Base-by-base conservation (phyloP, 192 early-diverging fungal species). In the Dimargaris xerosporica region DNA sequence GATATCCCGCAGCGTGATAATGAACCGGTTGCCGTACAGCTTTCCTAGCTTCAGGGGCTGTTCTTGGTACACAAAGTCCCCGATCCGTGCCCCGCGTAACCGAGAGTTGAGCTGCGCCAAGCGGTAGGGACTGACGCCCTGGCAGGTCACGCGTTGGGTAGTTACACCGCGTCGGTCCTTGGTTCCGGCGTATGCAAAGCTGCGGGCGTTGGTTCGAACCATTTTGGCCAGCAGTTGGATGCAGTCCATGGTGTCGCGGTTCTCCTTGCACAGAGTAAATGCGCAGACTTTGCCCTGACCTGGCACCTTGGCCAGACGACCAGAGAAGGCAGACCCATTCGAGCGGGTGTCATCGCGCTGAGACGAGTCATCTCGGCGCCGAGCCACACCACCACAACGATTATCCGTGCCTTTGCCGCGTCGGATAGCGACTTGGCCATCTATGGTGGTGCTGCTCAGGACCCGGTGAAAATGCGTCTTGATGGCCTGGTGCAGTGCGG, bases 121-220 rank as follows among this genome's bases (percentile, higher is more conserved):
- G 42, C 74, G 69, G 25, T 81, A 78, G 21, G 82, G 74, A 4
- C 65, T 67, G 34, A 13, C 56, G 30, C 4, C 1, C 16, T 59
- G 56, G 15, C 28, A 30, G 16, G 56, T 59, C 13, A 59, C 39
- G 60, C 74, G 73, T 66, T 99, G 96, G 47, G 82, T 78, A 1
- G 93, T 99, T 60, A 96, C 78, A 1, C 81, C 94, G 42, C 94
- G 85, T 62, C 84, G 85, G 72, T 97, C 96, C 69, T 99, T 99
- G 9, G 89, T 96, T 3, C 96, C 96, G 0, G 93, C 91, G 77
- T 88, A 89, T 9, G 87, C 76, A 58, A 94, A 81, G 16, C 70
- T 65, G 30, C 85, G 85, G 25, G 64, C 44, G 3, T 61, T 56
- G 15, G 67, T 60, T 5, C 62, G 60, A 5, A 71, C 61, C 10